phyloP scores from a whole-genome alignment of 2,329 filamentous ascomycete genomes.

The Penicillium sp. region DNA sequence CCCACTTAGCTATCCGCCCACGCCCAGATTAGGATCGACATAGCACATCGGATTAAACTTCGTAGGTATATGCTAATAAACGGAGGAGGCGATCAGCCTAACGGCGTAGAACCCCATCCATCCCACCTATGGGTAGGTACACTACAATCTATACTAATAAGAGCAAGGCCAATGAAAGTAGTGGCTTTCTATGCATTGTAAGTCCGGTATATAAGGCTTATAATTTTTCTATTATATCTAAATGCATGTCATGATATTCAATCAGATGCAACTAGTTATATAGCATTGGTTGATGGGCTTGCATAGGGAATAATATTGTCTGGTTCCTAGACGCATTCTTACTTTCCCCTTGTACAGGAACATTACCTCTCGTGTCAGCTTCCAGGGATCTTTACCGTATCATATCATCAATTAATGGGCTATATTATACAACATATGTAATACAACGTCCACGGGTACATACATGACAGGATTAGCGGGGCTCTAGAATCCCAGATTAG shows the following conservation, averaged over 20 bases:
- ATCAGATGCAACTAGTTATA: not conserved
- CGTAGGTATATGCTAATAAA: conserved; percentile 1
- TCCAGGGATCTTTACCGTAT: not conserved
- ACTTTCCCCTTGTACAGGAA: not conserved
- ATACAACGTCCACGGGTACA: not conserved
- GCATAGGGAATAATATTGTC: not conserved
- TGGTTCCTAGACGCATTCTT: conserved; percentile 39
- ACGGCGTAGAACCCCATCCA: not conserved
- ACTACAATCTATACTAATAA: not conserved
- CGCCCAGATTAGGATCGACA: conserved; percentile 10
- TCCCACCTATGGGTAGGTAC: not conserved
- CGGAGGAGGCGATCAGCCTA: not conserved
- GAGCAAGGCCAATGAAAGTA: not conserved
- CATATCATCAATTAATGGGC: not conserved
- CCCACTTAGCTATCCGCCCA: not conserved
- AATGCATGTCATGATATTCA: not conserved
- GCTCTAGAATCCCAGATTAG: conserved; percentile 9
- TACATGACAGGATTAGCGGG: not conserved
- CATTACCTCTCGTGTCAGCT: not conserved
- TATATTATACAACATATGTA: not conserved
- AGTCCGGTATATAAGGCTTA: too few relatives aligned
- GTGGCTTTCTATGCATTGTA: not conserved
- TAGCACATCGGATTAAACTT: conserved; percentile 7
- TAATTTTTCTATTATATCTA: not conserved
- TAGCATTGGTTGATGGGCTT: not conserved